phyloP scores from a whole-genome alignment of 1,284 basidiomycete genomes.

The Leccinum ponderosum region DNA sequence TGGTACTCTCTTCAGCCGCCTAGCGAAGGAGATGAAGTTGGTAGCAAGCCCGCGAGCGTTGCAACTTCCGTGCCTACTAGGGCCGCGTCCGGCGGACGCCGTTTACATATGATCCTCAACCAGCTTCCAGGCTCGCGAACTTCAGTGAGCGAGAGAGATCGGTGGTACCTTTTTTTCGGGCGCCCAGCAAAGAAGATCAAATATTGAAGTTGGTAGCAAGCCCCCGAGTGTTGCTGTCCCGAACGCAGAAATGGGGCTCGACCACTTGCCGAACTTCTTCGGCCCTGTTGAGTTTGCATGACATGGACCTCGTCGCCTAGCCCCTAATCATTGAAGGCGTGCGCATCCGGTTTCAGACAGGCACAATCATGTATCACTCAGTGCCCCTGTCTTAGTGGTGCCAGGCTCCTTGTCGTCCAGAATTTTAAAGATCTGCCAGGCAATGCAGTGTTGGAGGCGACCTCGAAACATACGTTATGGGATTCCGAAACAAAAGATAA shows the following conservation, averaged over 20 bases:
- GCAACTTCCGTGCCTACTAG: no score
- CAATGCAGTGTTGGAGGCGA: neutral
- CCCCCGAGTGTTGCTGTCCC: neutral
- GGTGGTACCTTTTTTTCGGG: no score
- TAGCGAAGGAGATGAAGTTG: no score
- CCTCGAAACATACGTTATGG: constrained; percentile 42
- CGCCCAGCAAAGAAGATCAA: no score
- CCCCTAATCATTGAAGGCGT: constrained; percentile 44
- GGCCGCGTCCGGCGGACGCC: no score
- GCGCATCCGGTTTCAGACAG: constrained; percentile 63
- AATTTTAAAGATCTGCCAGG: constrained; percentile 41
- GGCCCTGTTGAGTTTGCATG: constrained; percentile 52
- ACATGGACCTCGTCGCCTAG: constrained; percentile 45
- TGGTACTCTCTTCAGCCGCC: no score
- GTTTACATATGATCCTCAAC: no score
- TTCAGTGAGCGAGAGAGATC: no score
- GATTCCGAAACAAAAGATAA: constrained; percentile 69
- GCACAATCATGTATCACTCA: constrained; percentile 53
- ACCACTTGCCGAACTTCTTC: constrained; percentile 36
- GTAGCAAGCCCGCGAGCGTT: no score
- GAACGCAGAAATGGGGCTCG: constrained; percentile 20
- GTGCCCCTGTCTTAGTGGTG: constrained; percentile 46
- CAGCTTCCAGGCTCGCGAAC: no score
- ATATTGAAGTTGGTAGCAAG: no score
- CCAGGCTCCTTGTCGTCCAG: constrained; percentile 40